Evolutionary conservation across 495 filamentous ascomycete species (phyloP), one percentile per base, ranked within the genome.

Genomic region (Aspergillus heteromorphus): DNA sequence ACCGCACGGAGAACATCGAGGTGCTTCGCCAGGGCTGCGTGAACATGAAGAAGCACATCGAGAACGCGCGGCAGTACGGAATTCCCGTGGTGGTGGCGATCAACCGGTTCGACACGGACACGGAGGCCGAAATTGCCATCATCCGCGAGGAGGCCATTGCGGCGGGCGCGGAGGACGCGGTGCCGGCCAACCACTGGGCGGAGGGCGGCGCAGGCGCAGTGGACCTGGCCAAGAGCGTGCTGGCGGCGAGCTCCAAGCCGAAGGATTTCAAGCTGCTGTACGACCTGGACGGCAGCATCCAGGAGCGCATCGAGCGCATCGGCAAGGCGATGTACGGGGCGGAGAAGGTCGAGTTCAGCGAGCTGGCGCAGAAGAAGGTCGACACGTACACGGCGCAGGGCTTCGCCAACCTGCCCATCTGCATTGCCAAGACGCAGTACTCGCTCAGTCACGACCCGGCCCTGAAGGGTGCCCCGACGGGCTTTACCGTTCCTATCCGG

Each of bases 401-500:
- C 36, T 93, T 95, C 63, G 83, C 85, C 9, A 89, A 95, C 62
- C 79, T 97, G 55, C 93, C 93, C 2, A 96, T 97, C 68, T 97
- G 92, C 72, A 85, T 97, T 55, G 92, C 92, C 54, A 98, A 97
- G 83, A 97, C 93, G 38, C 93, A 98, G 71, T 98, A 98, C 73
- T 95, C 89, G 19, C 83, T 98, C 57, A 92, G 87, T 65, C 93
- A 97, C 65, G 93, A 98, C 68, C 87, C 91, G 11, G 82, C 86
- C 18, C 79, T 98, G 56, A 98, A 98, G 77, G 93, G 93, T 45
- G 93, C 93, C n/a, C 93, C 93, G 13, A 89, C 87, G 7, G 93
- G 92, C 19, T 98, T 98, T 68, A 95, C 89, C 6, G 88, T 98
- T 18, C 93, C 93, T 9, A 96, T 98, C 57, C 76, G 92, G 55